Base-by-base conservation (phyloP, 2,329 filamentous ascomycete species). In the Elsinoe arachidis region DNA sequence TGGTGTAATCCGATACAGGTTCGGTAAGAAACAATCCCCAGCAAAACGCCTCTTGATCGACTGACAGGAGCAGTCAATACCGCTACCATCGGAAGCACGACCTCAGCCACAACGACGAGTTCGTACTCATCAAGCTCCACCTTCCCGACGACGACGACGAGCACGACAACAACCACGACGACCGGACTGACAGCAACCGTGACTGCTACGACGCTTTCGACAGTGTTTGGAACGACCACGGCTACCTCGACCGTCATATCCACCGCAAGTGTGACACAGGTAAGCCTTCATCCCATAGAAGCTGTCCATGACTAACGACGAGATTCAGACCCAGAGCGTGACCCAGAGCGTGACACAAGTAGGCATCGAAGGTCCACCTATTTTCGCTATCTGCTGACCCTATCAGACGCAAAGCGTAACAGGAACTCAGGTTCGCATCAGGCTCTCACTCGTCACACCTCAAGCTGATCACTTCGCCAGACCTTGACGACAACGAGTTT, bases 121-220 rank as follows among this genome's bases (percentile, higher is more conserved):
- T 35, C 54, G 19, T 35, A 6, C 21, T 34, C 23, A 15, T 26
- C 37, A 7, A 38, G 55, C 17, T 21, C 43, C 5, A 26, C 21
- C 7, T 33, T 33, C 14, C 17, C 55, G 11, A 49, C 34, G 5
- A 49, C 55, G 21, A 49, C 55, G 1, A 57, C 55, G 2, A 57
- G 41, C n/a, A 55, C 47, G 1, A 52, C 52, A 3, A 55, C 52
- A 5, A 55, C 52, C n/a, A 55, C 52, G 9, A 55, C 33, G 7
- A 55, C 52, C 3, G 23, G 35, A 10, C 35, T 19, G 15, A 41
- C 52, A n/a, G 38, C 26, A 1, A 44, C 52, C 9, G 37, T 33
- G 11, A 37, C 53, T 17, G 38, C 38, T 33, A 43, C 54, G 33
- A 43, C 54, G 14, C 15, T 41, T 34, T 46, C 38, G 1, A 35